Evolutionary conservation across 208 protist genomes (phyloP).

Genomic region (Leishmania guyanensis): DNA sequence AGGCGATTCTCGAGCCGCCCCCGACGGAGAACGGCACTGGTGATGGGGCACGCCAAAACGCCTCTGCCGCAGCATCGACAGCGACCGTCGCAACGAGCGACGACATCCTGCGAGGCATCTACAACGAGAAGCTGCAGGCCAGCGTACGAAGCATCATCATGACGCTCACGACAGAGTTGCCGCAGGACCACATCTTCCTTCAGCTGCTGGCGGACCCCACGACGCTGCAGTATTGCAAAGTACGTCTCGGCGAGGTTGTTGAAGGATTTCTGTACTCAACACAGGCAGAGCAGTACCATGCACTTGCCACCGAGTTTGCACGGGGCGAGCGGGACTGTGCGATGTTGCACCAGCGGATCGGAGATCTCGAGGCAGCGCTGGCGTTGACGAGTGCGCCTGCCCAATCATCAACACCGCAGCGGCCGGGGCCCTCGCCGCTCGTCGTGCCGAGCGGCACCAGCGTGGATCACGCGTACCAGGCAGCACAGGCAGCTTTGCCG

Average conservation of each 20-base stretch:
- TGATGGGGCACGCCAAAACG: background rate
- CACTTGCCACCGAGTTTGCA: conserved; percentile 68
- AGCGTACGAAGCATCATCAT: conserved; percentile 63
- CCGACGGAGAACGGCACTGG: background rate
- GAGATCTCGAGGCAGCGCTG: conserved; percentile 36
- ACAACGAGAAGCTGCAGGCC: conserved; percentile 74
- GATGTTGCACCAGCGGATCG: conserved; percentile 36
- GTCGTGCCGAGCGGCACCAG: background rate
- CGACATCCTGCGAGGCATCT: conserved; percentile 46
- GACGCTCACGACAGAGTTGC: conserved; percentile 58
- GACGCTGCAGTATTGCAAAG: conserved; percentile 71
- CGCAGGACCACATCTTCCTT: conserved; percentile 73
- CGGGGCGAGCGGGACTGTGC: conserved; percentile 49
- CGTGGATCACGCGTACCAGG: background rate
- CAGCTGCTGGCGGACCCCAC: conserved; percentile 72
- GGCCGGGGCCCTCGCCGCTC: background rate
- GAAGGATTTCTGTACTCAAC: conserved; percentile 79
- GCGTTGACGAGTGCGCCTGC: background rate
- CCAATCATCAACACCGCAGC: conserved; percentile 4
- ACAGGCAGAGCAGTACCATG: conserved; percentile 78
- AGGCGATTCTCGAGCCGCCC: background rate
- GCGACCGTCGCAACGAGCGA: conserved; percentile 21
- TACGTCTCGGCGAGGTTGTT: conserved; percentile 78
- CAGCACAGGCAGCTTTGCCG: background rate
- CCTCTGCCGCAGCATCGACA: background rate